Evolutionary conservation across 2,329 filamentous ascomycete genomes (phyloP).

Genomic region (Epichloe sibirici): DNA sequence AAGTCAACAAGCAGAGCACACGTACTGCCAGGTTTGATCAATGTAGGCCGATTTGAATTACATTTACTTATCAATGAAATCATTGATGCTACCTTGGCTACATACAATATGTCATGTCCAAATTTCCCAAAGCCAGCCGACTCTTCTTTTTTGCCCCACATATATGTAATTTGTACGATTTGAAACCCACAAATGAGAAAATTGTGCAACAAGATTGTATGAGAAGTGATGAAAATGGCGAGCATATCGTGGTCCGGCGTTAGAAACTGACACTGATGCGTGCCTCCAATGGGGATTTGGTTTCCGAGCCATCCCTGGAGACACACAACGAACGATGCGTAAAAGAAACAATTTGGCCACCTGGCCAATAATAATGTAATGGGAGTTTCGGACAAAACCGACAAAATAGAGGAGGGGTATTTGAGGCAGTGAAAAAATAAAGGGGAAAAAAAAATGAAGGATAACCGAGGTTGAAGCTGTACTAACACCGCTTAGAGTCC

Average conservation of each 20-base stretch:
- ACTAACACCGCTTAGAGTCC: conserved; percentile 14
- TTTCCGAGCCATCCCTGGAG: neutral
- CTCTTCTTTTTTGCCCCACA: too few relatives aligned
- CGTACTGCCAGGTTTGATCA: too few relatives aligned
- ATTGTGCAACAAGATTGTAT: neutral
- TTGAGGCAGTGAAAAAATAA: neutral
- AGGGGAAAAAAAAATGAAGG: neutral
- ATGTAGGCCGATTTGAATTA: too few relatives aligned
- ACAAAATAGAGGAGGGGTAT: neutral
- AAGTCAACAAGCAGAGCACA: too few relatives aligned
- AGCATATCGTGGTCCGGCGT: neutral
- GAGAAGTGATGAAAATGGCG: neutral
- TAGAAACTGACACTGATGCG: neutral
- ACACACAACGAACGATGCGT: neutral
- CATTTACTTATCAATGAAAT: too few relatives aligned
- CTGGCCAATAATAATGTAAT: neutral
- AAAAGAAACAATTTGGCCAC: neutral
- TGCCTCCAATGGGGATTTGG: neutral
- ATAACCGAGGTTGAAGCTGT: neutral
- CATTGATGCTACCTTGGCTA: neutral
- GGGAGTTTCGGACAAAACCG: neutral
- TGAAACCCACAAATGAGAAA: neutral
- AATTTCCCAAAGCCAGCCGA: too few relatives aligned
- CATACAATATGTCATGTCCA: neutral
- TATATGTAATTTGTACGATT: neutral